These are phyloP conservation scores for Xylaria multiplex DNA, from an alignment of 2,329 filamentous ascomycete genomes.

Conservation along the genomic window DNA sequence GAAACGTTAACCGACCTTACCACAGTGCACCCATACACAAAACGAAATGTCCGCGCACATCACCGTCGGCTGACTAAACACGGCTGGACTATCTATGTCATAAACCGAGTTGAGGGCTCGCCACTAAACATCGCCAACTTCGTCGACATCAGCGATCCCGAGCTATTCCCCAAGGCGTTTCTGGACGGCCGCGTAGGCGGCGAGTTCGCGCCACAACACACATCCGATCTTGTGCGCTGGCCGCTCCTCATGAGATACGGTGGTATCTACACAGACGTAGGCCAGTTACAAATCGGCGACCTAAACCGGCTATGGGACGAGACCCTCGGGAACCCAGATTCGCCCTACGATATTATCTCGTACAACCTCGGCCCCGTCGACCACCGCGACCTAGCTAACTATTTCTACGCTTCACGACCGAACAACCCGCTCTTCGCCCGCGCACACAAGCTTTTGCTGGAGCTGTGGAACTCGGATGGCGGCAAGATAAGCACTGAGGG, in stretches of 20 bases:
- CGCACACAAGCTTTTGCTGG: slow-evolving; percentile 61
- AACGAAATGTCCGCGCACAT: slow-evolving; percentile 64
- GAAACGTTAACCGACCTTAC: slow-evolving; percentile 13
- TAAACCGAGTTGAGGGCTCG: slow-evolving; percentile 58
- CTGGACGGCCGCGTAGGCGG: slow-evolving; percentile 59
- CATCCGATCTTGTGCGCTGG: slow-evolving; percentile 66
- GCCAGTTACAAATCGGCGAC: slow-evolving; percentile 66
- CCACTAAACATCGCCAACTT: slow-evolving; percentile 60
- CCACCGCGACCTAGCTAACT: slow-evolving; percentile 57
- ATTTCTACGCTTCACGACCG: slow-evolving; percentile 55
- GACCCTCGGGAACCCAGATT: slow-evolving; percentile 58
- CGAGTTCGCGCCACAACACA: slow-evolving; percentile 62
- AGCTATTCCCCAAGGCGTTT: slow-evolving; percentile 61
- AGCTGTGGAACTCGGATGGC: slow-evolving; percentile 58
- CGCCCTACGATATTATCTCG: slow-evolving; percentile 59
- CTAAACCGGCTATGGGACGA: slow-evolving; percentile 63
- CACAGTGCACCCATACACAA: slow-evolving; percentile 59
- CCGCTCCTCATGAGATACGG: slow-evolving; percentile 66
- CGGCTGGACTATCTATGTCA: slow-evolving; percentile 64
- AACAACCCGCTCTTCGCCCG: slow-evolving; percentile 58
- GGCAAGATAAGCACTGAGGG: slow-evolving; percentile 61
- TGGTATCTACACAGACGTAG: slow-evolving; percentile 67
- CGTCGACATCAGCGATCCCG: slow-evolving; percentile 56
- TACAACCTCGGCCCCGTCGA: slow-evolving; percentile 55
- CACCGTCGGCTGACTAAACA: slow-evolving; percentile 61